phyloP scores from a whole-genome alignment of 352 stramenopile species.

The Pythium chondricola region DNA sequence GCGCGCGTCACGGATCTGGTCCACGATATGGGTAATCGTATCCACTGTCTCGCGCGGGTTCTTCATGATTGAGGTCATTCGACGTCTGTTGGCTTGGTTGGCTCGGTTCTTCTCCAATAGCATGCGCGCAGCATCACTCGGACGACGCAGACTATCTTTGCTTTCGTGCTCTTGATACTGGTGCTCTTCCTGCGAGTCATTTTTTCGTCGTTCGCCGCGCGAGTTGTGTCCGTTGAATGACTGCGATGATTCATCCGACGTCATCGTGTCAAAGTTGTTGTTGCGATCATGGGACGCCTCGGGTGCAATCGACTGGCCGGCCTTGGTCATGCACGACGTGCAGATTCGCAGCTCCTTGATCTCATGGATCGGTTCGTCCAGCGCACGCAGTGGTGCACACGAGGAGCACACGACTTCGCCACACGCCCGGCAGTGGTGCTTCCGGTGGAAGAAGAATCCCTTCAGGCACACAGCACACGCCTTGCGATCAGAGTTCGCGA shows the following conservation, averaged over 20 bases:
- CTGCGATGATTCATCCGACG: conserved; percentile 47
- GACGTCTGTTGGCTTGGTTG: conserved; percentile 16
- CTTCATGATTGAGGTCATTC: conserved; percentile 28
- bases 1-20: conserved; percentile 53
- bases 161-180: conserved; percentile 50
- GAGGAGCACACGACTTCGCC: conserved; percentile 68
- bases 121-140: conserved; percentile 25
- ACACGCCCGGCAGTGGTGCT: conserved; percentile 67
- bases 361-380: conserved; percentile 69
- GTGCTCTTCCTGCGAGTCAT: conserved; percentile 57
- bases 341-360: conserved; percentile 64
- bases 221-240: conserved; percentile 33
- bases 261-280: conserved; percentile 30
- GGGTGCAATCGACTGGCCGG: conserved; percentile 14
- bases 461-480: conserved; percentile 65
- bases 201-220: conserved; percentile 14
- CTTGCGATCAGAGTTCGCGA: conserved; percentile 64
- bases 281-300: conserved; percentile 8
- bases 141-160: conserved; percentile 33
- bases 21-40: conserved; percentile 51
- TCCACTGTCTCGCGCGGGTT: conserved; percentile 43
- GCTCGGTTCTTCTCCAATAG: conserved; percentile 16
- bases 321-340: conserved; percentile 36
- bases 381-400: conserved; percentile 45
- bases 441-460: conserved; percentile 67